phyloP scores from a whole-genome alignment of 2,329 filamentous ascomycete species.

The Pseudogymnoascus sp. region DNA sequence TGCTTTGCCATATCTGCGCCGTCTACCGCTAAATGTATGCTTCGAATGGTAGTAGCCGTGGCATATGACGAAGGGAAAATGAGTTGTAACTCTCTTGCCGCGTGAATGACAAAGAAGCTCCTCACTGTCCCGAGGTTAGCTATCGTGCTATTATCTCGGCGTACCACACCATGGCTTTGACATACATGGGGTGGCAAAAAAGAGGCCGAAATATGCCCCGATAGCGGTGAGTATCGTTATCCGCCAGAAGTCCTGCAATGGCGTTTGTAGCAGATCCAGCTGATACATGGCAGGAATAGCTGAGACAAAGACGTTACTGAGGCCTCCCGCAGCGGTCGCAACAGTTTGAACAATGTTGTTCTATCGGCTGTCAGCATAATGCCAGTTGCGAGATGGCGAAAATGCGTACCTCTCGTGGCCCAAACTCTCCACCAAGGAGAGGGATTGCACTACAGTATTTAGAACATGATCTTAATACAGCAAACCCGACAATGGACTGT shows the following conservation, averaged over 20 bases:
- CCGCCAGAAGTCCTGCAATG: slow-evolving; percentile 13
- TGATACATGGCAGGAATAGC: slow-evolving; percentile 38
- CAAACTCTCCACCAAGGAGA: neutral
- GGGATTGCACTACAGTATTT: neutral
- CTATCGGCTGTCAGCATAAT: slow-evolving; percentile 36
- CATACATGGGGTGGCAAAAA: slow-evolving; percentile 18
- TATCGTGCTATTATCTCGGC: neutral
- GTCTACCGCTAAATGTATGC: slow-evolving; percentile 34
- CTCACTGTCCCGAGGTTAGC: slow-evolving; percentile 31
- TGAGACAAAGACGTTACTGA: slow-evolving; percentile 36
- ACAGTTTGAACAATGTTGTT: slow-evolving; percentile 41
- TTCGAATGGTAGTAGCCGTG: slow-evolving; percentile 38
- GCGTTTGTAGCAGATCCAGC: slow-evolving; percentile 28
- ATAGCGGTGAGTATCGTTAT: slow-evolving; percentile 14
- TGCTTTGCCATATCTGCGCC: slow-evolving; percentile 36
- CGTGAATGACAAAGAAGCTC: slow-evolving; percentile 37
- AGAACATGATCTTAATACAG: slow-evolving; percentile 3
- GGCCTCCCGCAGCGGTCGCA: slow-evolving; percentile 36
- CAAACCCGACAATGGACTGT: neutral
- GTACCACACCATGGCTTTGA: neutral
- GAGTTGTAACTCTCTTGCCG: slow-evolving; percentile 30
- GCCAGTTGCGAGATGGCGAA: neutral
- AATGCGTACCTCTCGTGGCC: neutral
- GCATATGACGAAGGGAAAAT: slow-evolving; percentile 38
- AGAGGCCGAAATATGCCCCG: slow-evolving; percentile 32